Conservation (phyloP, 768 basidiomycete genomes). For the Tricholoma sp. region DNA sequence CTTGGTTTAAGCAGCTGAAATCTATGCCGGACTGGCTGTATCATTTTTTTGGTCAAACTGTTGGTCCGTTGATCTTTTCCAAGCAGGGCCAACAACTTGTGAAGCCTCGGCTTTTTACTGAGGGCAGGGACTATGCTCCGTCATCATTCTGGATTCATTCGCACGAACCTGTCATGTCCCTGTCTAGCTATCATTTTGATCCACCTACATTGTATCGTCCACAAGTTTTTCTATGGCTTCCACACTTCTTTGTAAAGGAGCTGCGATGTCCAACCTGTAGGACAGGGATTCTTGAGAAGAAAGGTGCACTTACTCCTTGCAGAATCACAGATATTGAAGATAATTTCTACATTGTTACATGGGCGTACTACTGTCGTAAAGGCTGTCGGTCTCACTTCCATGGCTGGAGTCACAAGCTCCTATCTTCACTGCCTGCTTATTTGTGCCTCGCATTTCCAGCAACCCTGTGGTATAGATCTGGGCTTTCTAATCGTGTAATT, state of each 20-base stretch:
- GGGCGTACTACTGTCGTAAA: conserved; percentile 20
- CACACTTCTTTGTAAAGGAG: conserved; percentile 13
- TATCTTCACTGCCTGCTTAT: too few species aligned
- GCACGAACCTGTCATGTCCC: not conserved
- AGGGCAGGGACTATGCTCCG: not conserved
- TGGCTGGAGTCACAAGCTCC: too few species aligned
- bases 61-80: not conserved
- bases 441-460: not conserved
- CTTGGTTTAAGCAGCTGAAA: not conserved
- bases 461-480: conserved; percentile 10
- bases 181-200: conserved; percentile 8
- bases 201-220: conserved; percentile 10
- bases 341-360: conserved; percentile 18
- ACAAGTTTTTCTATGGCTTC: conserved; percentile 17
- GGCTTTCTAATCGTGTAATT: conserved; percentile 12
- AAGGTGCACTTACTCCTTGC: conserved; percentile 14
- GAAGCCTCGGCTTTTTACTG: not conserved
- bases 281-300: conserved; percentile 11
- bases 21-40: not conserved
- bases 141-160: not conserved
- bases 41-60: not conserved
- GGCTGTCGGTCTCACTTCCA: conserved; percentile 10
- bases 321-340: conserved; percentile 14
- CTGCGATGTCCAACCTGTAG: conserved; percentile 7
- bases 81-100: not conserved